phyloP scores from a whole-genome alignment of 352 stramenopile species.

The Phytophthora pini region DNA sequence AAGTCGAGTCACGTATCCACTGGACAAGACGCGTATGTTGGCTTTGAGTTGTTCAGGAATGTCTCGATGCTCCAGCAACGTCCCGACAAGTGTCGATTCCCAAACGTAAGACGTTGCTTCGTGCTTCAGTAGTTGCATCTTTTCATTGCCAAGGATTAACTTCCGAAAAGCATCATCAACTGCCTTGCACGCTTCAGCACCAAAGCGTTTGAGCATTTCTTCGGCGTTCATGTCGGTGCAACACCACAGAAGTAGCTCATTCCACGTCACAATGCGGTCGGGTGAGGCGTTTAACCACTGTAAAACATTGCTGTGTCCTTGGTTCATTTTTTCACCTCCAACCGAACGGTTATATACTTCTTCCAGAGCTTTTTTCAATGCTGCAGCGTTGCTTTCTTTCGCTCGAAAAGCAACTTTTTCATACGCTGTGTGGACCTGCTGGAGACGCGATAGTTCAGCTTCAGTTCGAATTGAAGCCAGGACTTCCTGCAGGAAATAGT shows the following conservation, averaged over 20 bases:
- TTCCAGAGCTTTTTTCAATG: conserved; percentile 23
- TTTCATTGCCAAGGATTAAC: conserved; percentile 19
- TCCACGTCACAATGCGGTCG: conserved; percentile 35
- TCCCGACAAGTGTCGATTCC: conserved; percentile 46
- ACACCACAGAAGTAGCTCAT: conserved; percentile 43
- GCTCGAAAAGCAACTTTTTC: conserved; percentile 30
- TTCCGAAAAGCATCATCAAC: conserved; percentile 30
- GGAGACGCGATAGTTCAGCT: conserved; percentile 35
- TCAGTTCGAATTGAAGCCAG: conserved; percentile 41
- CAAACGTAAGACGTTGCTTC: conserved; percentile 39
- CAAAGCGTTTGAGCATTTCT: conserved; percentile 34
- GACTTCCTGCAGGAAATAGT: conserved; percentile 53
- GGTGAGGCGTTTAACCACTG: conserved; percentile 19
- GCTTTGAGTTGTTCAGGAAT: conserved; percentile 42
- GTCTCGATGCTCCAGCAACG: conserved; percentile 26
- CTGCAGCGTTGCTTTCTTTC: conserved; percentile 17
- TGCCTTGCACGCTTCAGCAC: conserved; percentile 11
- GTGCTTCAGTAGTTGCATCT: not conserved
- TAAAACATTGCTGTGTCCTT: conserved; percentile 13
- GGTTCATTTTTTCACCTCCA: conserved; percentile 1
- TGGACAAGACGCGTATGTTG: conserved; percentile 30
- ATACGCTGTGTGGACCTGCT: conserved; percentile 39
- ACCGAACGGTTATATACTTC: conserved; percentile 8
- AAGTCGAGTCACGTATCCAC: conserved; percentile 1
- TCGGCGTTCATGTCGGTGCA: conserved; percentile 41